A percentile compares a stretch with the other conserved stretches of the same genome.
Evolutionary conservation across 2,329 filamentous ascomycete species (phyloP).

Genomic region (Ascocoryne sarcoides): DNA sequence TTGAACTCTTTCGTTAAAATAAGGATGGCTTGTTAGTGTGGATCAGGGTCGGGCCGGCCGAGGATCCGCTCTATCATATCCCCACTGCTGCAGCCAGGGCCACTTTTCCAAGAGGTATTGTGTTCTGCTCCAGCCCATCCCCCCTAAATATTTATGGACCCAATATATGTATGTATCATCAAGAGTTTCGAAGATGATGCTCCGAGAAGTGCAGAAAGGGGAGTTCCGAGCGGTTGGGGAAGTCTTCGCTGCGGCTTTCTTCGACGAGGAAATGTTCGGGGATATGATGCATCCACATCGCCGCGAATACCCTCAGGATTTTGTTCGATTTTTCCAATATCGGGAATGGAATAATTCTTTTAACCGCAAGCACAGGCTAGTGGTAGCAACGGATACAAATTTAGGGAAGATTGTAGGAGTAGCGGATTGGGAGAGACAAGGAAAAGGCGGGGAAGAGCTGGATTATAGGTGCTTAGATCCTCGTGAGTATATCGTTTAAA

Average conservation of each 20-base stretch:
- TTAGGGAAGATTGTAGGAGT: conserved; percentile 8
- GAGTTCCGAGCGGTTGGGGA: conserved; percentile 21
- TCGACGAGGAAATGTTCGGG: conserved; percentile 30
- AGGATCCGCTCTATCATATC: too few relatives aligned
- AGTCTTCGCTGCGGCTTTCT: conserved; percentile 28
- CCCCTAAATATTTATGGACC: too few relatives aligned
- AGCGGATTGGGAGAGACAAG: conserved; percentile 22
- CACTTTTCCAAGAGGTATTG: too few relatives aligned
- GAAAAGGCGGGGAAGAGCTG: not conserved
- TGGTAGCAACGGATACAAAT: not conserved
- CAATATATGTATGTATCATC: not conserved
- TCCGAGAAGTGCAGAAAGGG: not conserved
- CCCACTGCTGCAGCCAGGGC: too few relatives aligned
- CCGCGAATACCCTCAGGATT: conserved; percentile 26
- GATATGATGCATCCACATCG: conserved; percentile 30
- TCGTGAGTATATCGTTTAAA: conserved; percentile 6
- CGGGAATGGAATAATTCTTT: conserved; percentile 25
- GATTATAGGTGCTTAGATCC: not conserved
- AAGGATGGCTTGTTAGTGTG: too few relatives aligned
- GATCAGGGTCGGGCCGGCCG: too few relatives aligned
- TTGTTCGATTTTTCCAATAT: conserved; percentile 27
- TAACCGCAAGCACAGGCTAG: conserved; percentile 4
- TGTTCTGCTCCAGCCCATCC: too few relatives aligned
- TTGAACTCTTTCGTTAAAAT: too few relatives aligned
- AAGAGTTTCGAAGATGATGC: not conserved